Conservation (phyloP, 2,329 filamentous ascomycete genomes). For the Cadophora luteo-olivacea region DNA sequence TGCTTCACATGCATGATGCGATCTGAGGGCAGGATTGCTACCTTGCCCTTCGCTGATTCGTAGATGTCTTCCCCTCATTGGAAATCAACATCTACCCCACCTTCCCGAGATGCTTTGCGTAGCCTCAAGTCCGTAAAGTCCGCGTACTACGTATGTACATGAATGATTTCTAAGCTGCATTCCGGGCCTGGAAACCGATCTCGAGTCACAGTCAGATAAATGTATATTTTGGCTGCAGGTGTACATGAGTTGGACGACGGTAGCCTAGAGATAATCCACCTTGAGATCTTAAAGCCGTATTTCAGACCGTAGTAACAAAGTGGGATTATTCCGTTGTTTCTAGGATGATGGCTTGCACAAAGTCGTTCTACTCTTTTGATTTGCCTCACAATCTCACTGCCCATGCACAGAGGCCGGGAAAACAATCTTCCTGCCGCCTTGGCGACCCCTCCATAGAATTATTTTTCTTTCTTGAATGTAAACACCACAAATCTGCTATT, state of each 20-base stretch:
- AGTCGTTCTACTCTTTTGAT: too few relatives aligned
- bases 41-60: background rate
- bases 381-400: too few relatives aligned
- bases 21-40: conserved; percentile 4
- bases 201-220: background rate
- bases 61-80: background rate
- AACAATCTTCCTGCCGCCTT: background rate
- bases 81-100: conserved; percentile 18
- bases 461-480: conserved; percentile 5
- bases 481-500: background rate
- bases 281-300: background rate
- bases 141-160: background rate
- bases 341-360: background rate
- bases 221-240: background rate
- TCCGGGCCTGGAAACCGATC: background rate
- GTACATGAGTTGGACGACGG: background rate
- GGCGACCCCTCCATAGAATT: background rate
- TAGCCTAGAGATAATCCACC: background rate
- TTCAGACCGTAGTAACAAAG: background rate
- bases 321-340: background rate
- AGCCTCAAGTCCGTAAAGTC: background rate
- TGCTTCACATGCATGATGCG: conserved; percentile 14
- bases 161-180: conserved; percentile 10
- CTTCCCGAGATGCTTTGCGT: background rate
- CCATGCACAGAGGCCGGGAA: background rate